Conservation (phyloP, 129 eudicot species). For the Silybum marianum region DNA sequence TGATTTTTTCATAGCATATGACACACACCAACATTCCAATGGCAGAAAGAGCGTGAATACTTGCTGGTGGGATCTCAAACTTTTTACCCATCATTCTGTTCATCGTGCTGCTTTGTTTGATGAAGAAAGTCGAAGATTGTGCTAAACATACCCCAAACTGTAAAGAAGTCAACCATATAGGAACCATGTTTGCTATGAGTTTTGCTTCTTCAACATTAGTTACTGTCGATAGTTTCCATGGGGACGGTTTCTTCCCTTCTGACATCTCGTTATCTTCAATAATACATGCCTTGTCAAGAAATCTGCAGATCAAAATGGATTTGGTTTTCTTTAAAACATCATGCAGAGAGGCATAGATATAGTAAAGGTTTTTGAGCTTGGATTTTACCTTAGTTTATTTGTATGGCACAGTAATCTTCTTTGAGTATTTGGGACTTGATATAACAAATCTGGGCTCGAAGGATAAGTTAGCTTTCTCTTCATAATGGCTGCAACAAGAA, state of each 20-base stretch:
- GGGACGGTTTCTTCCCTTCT: slow-evolving; percentile 21
- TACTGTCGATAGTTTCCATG: slow-evolving; percentile 49
- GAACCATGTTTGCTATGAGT: slow-evolving; percentile 43
- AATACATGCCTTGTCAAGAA: slow-evolving; percentile 53
- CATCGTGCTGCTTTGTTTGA: slow-evolving; percentile 46
- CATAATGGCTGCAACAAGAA: slow-evolving; percentile 53
- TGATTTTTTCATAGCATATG: slow-evolving; percentile 40
- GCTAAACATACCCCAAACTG: slow-evolving; percentile 38
- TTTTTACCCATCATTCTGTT: slow-evolving; percentile 31
- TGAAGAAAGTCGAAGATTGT: slow-evolving; percentile 46
- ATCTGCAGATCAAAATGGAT: slow-evolving; percentile 25
- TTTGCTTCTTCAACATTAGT: slow-evolving; percentile 58
- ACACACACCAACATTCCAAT: slow-evolving; percentile 30
- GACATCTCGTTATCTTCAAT: slow-evolving; percentile 24
- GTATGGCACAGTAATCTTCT: slow-evolving; percentile 51
- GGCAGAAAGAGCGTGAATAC: slow-evolving; percentile 31
- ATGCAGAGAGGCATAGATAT: neutral
- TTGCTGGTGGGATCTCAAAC: slow-evolving; percentile 55
- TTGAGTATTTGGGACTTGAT: slow-evolving; percentile 47
- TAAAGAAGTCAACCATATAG: slow-evolving; percentile 45
- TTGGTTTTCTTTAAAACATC: neutral
- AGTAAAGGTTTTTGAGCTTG: neutral
- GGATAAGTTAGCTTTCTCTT: slow-evolving; percentile 55
- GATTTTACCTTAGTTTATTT: slow-evolving; percentile 44
- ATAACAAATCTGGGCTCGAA: slow-evolving; percentile 28